Percentiles rank a stretch among this genome's conserved stretches.
These are phyloP conservation scores for Ascoidea tarda DNA, from an alignment of 805 yeast species.

Conservation along the genomic window DNA sequence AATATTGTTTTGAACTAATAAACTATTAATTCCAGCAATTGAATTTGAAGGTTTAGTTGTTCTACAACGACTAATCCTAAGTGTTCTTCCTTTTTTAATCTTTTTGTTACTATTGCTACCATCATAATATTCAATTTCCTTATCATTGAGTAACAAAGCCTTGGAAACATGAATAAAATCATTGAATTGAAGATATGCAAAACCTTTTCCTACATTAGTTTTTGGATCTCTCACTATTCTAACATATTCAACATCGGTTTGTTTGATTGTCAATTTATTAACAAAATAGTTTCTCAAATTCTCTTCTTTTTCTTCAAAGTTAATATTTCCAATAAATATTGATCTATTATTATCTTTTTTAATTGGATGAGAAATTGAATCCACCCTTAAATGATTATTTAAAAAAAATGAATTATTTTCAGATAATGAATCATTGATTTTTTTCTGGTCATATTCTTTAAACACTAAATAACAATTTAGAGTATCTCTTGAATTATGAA, in stretches of 20 bases:
- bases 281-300: conserved; percentile 68
- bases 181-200: conserved; percentile 86
- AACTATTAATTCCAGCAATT: conserved; percentile 9
- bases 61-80: conserved; percentile 68
- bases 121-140: conserved; percentile 27
- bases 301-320: conserved; percentile 88
- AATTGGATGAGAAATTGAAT: conserved; percentile 85
- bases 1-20: conserved; percentile 5
- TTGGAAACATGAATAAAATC: conserved; percentile 63
- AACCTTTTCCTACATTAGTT: conserved; percentile 94
- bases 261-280: conserved; percentile 12
- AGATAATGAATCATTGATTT: conserved; percentile 25
- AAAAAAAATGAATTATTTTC: conserved; percentile 58
- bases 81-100: conserved; percentile 32
- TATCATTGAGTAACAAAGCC: conserved; percentile 66
- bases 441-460: conserved; percentile 23
- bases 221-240: conserved; percentile 84
- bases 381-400: conserved; percentile 75
- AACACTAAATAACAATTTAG: conserved; percentile 85
- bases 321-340: conserved; percentile 86
- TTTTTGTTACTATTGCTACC: conserved; percentile 24
- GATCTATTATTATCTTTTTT: conserved; percentile 73
- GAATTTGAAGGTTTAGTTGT: conserved; percentile 13
- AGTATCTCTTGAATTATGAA: conserved; percentile 66
- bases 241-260: conserved; percentile 53